phyloP scores from a whole-genome alignment of 2,329 filamentous ascomycete species.

The Botrytis elliptica region DNA sequence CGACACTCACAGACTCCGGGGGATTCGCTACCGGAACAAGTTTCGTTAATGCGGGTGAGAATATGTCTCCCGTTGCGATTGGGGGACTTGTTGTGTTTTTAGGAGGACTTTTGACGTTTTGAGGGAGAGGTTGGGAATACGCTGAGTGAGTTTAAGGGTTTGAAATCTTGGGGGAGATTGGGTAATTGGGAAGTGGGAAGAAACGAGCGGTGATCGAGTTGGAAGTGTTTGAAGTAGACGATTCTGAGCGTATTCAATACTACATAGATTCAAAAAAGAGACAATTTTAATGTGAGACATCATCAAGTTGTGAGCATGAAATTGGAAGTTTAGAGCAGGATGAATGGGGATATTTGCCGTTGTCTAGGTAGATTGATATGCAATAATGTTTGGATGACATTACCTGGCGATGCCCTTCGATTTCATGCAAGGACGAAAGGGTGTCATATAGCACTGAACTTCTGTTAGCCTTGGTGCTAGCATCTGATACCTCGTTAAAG shows the following conservation, averaged over 20 bases:
- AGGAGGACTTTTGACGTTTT: conserved; percentile 16
- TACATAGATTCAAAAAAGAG: background rate
- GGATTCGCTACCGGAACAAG: conserved; percentile 10
- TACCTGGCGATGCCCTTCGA: rapidly evolving
- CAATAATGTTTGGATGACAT: background rate
- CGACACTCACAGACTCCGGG: background rate
- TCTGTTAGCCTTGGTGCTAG: background rate
- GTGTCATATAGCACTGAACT: background rate
- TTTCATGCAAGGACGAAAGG: background rate
- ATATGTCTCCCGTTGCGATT: background rate
- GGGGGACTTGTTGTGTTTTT: conserved; percentile 5
- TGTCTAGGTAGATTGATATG: background rate
- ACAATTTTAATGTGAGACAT: background rate
- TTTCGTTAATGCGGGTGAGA: background rate
- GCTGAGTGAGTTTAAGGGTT: background rate
- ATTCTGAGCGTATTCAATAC: background rate
- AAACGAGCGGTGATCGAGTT: background rate
- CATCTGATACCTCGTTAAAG: background rate
- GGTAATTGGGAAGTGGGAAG: background rate
- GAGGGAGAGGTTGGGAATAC: background rate
- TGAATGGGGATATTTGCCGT: background rate
- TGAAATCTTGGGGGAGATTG: background rate
- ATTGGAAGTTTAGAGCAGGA: background rate
- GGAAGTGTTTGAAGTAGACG: background rate
- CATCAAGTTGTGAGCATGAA: background rate